Conservation (phyloP, 2,329 filamentous ascomycete genomes). For the Clarireedia sp. region DNA sequence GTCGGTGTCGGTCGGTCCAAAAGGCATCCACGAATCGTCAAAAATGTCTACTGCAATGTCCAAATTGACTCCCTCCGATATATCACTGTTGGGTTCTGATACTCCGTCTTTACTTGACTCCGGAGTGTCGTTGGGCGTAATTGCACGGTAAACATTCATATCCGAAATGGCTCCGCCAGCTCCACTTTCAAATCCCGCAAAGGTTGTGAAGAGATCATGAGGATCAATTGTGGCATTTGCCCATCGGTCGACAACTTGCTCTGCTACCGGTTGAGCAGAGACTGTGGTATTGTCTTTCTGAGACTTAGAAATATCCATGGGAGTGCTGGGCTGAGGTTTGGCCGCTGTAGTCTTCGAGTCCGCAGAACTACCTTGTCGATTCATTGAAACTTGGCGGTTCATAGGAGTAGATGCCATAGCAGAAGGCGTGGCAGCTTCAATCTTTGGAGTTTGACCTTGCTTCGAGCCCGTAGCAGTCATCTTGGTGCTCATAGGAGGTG, state of each 20-base stretch:
- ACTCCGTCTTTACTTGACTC: conserved; percentile 54
- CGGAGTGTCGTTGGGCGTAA: conserved; percentile 56
- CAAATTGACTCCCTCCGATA: conserved; percentile 45
- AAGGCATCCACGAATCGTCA: conserved; percentile 37
- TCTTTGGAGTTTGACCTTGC: conserved; percentile 38
- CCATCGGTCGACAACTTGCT: conserved; percentile 28
- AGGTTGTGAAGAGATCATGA: conserved; percentile 38
- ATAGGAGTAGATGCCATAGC: conserved; percentile 37
- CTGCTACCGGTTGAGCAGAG: conserved; percentile 23
- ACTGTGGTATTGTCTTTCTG: conserved; percentile 24
- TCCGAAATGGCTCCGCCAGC: conserved; percentile 44
- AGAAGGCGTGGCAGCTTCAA: conserved; percentile 27
- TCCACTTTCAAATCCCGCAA: conserved; percentile 35
- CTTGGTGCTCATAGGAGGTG: conserved; percentile 31
- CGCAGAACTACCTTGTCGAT: conserved; percentile 39
- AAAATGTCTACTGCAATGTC: conserved; percentile 42
- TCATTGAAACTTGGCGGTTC: conserved; percentile 41
- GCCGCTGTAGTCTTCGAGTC: conserved; percentile 32
- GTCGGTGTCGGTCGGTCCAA: conserved; percentile 36
- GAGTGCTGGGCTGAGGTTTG: conserved; percentile 14
- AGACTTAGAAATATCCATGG: conserved; percentile 17
- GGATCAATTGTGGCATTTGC: conserved; percentile 45
- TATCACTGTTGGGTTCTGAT: conserved; percentile 55
- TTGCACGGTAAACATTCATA: conserved; percentile 44
- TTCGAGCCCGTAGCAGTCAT: conserved; percentile 21